phyloP scores from a whole-genome alignment of 2,329 filamentous ascomycete genomes.

The Microcyclospora pomicola region DNA sequence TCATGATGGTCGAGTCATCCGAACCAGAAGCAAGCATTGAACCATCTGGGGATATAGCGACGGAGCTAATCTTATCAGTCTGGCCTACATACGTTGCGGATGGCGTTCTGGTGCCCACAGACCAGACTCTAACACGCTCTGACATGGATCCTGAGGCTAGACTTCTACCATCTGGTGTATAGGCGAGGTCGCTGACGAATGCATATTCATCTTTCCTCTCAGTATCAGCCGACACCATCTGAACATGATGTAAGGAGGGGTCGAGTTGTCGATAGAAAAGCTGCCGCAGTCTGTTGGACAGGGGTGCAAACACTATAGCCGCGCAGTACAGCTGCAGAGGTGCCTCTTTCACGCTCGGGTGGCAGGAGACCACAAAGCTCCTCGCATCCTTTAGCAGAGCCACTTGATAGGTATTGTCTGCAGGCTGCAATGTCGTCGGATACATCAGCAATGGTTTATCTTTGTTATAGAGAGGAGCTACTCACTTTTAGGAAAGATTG shows the following conservation, averaged over 20 bases:
- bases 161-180: slow-evolving; percentile 5
- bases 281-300: slow-evolving; percentile 13
- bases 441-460: background rate
- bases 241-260: slow-evolving; percentile 3
- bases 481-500: no score
- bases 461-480: background rate
- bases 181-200: background rate
- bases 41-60: slow-evolving; percentile 10
- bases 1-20: background rate
- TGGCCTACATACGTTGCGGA: slow-evolving; percentile 8
- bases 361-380: slow-evolving; percentile 19
- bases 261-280: slow-evolving; percentile 7
- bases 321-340: slow-evolving; percentile 26
- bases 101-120: background rate
- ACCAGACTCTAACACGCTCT: slow-evolving; percentile 7
- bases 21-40: background rate
- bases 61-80: slow-evolving; percentile 3
- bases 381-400: slow-evolving; percentile 21
- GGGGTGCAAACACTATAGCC: slow-evolving; percentile 22
- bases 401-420: slow-evolving; percentile 1
- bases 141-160: slow-evolving; percentile 11
- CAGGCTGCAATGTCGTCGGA: no score
- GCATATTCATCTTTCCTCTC: background rate
- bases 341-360: slow-evolving; percentile 15
- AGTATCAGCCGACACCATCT: slow-evolving; percentile 6